Conservation (phyloP, 1,284 basidiomycete genomes). For the Butyriboletus appendiculatus region DNA sequence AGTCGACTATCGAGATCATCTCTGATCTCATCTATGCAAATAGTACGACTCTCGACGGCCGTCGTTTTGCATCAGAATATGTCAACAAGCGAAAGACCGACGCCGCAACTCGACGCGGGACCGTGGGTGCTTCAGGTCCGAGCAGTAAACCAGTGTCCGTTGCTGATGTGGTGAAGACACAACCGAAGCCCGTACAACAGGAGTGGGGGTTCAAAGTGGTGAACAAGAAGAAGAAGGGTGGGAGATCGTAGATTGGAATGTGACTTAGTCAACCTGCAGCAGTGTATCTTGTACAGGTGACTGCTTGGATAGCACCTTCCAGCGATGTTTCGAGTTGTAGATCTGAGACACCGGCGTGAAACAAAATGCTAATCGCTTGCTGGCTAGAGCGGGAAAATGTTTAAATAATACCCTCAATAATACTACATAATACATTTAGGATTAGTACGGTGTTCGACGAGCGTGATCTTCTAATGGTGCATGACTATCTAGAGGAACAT, state of each 20-base stretch:
- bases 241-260: constrained; percentile 36
- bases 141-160: constrained; percentile 65
- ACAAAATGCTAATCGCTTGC: not conserved
- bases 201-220: constrained; percentile 92
- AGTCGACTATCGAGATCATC: constrained; percentile 84
- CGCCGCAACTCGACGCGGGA: constrained; percentile 52
- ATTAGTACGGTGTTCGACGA: constrained; percentile 15
- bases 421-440: constrained; percentile 21
- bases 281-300: constrained; percentile 17
- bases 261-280: not conserved
- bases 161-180: constrained; percentile 87
- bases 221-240: constrained; percentile 91
- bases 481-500: constrained; percentile 2
- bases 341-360: not conserved
- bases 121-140: constrained; percentile 38
- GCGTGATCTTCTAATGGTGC: constrained; percentile 19
- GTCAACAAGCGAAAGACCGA: constrained; percentile 85
- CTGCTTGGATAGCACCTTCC: constrained; percentile 29
- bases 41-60: constrained; percentile 92
- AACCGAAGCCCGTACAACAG: constrained; percentile 72
- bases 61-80: constrained; percentile 93
- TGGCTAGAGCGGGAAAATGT: not conserved
- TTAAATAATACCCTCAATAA: constrained; percentile 10
- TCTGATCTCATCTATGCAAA: constrained; percentile 92
- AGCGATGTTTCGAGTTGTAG: constrained; percentile 2